Evolutionary conservation across 208 protist genomes (phyloP), one percentile per base, ranked within the genome.

Genomic region (Acanthamoeba rhysodes): DNA sequence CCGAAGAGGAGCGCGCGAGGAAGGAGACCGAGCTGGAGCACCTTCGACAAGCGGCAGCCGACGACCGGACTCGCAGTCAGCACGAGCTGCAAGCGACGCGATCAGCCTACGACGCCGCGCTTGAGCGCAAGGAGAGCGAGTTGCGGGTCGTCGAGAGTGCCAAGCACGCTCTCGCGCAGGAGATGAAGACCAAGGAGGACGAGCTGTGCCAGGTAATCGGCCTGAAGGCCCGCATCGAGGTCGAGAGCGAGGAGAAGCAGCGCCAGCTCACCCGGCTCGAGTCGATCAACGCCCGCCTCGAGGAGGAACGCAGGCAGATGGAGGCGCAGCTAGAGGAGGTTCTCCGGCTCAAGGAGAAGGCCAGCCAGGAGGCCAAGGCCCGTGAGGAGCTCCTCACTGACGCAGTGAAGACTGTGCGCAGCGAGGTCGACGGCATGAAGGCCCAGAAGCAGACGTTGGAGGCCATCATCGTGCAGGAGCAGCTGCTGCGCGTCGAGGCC

Each of bases 401-500:
- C 12, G 78, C 78, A 3, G 29, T 87, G 8, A 50, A 59, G 37
- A 32, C 78, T 48, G 78, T 27, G 22, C 78, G 29, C 7, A 32
- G 45, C 78, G 78, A 87, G 22, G 34, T 59, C 12, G 78, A 53
- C 78, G 78, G 78, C 78, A 53, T 87, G 45, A 87, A 87, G 50
- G 48, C 34, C 27, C 78, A 87, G 78, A 24, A 87, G 78, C 45
- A 27, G 34, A 87, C 78, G 50, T 48, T 87, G 20, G 78, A 87
- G 50, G 78, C 78, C 18, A 87, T 87, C 50, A 59, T 59, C 78
- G 78, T 4, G 50, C 37, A 76, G 85, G 85, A 92, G 85, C 85
- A 72, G 85, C 22, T 22, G 41, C 48, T 92, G 85, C n/a, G 85
- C 24, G 9, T 32, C 29, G 85, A 92, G 85, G 85, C 85, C 9